Evolutionary conservation across 2,329 filamentous ascomycete genomes (phyloP), one percentile per base, ranked within the genome.

Genomic region (Pseudovirgaria hyperparasitica): DNA sequence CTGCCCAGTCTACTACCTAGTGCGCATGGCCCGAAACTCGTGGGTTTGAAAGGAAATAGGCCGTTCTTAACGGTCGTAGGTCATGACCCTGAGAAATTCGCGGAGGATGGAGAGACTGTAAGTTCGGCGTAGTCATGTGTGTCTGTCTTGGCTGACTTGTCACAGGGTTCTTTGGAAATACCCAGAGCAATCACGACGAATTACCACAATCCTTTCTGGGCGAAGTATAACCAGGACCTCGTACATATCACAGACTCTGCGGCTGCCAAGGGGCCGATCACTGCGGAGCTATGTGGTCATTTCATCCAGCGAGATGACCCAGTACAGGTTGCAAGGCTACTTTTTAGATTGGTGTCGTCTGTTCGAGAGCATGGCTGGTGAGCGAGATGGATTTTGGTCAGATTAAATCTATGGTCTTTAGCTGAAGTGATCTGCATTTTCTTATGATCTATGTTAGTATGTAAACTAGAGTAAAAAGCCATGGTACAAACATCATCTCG

Each of bases 291-390:
- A 1, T 65, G 63, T 18, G 66, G 66, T 0, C 66, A 71, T 42
- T 70, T 71, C 30, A 59, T 73, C 14, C 70, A 72, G 36, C 52
- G 48, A 19, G 67, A 72, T 33, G 58, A 63, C 16, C 67, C 69
- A 3, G 46, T 31, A 1, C 52, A 63, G 30, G 63, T 67, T 5
- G n/a, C n/a, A n/a, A n/a, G n/a, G n/a, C n/a, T n/a, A n/a, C n/a
- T n/a, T n/a, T n/a, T n/a, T n/a, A n/a, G n/a, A n/a, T n/a, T n/a
- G n/a, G n/a, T n/a, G n/a, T n/a, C n/a, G n/a, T n/a, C n/a, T n/a
- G n/a, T n/a, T n/a, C n/a, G n/a, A n/a, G n/a, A n/a, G n/a, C n/a
- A n/a, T n/a, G n/a, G n/a, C n/a, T n/a, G n/a, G n/a, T n/a, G n/a
- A n/a, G n/a, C n/a, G n/a, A n/a, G n/a, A n/a, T n/a, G n/a, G n/a